Conservation (phyloP, 2,329 filamentous ascomycete species). For the Triangularia setosa region DNA sequence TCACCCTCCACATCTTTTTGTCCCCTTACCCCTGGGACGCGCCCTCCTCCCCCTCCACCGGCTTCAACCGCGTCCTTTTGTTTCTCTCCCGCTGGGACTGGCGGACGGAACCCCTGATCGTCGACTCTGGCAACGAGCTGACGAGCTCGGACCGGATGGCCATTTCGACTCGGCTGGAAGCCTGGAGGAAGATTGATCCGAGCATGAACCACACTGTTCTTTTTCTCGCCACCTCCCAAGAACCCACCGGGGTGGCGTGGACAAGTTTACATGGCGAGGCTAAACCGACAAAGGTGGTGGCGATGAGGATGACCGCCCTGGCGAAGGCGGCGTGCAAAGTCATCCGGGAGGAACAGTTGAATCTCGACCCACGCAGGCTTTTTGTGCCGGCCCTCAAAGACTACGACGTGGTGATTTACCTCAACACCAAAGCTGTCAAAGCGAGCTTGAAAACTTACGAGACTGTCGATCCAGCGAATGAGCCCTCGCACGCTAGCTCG, state of each 20-base stretch:
- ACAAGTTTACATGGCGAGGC: conserved; percentile 56
- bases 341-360: conserved; percentile 49
- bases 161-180: conserved; percentile 69
- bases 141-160: conserved; percentile 55
- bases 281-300: conserved; percentile 73
- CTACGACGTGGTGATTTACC: conserved; percentile 80
- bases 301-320: conserved; percentile 75
- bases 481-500: no score
- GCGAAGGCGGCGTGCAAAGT: conserved; percentile 70
- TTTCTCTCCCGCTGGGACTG: conserved; percentile 90
- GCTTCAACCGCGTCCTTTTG: conserved; percentile 74
- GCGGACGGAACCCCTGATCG: conserved; percentile 74
- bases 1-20: conserved; percentile 74
- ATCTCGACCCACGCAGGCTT: conserved; percentile 50
- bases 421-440: conserved; percentile 55
- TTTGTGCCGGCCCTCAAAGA: conserved; percentile 72
- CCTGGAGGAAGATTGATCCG: conserved; percentile 85
- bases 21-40: conserved; percentile 75
- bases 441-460: conserved; percentile 36
- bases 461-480: conserved; percentile 25
- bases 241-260: conserved; percentile 75
- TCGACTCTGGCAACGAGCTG: conserved; percentile 69
- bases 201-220: conserved; percentile 79
- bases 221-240: conserved; percentile 76
- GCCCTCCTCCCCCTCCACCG: conserved; percentile 73